Percentiles rank a stretch among this genome's conserved stretches.
phyloP scores from a whole-genome alignment of 495 filamentous ascomycete species.

The Penicillium canariense region DNA sequence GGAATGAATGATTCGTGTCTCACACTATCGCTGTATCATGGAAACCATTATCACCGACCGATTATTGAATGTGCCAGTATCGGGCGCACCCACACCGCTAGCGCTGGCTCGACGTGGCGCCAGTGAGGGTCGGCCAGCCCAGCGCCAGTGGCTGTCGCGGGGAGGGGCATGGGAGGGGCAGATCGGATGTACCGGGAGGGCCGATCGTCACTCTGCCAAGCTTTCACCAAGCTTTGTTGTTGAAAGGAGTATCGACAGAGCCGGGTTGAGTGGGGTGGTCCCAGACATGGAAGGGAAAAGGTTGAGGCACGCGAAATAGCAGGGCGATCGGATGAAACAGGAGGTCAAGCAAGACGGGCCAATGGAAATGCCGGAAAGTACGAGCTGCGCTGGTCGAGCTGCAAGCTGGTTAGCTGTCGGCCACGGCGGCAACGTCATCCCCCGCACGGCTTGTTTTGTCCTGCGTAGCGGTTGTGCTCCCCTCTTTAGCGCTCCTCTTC shows the following conservation, averaged over 20 bases:
- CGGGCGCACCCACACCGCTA: slow-evolving; percentile 4
- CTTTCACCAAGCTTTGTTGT: slow-evolving; percentile 27
- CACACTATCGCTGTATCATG: background rate
- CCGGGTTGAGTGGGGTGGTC: background rate
- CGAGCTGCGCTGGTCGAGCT: background rate
- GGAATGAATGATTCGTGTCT: background rate
- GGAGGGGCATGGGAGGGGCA: slow-evolving; percentile 1
- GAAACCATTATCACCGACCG: background rate
- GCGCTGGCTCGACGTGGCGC: slow-evolving; percentile 11
- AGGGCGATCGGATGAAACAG: background rate
- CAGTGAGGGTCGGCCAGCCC: no score
- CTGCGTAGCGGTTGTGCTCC: background rate
- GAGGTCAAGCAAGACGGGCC: background rate
- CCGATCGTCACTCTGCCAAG: slow-evolving; percentile 19
- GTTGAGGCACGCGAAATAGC: background rate
- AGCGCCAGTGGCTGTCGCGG: background rate
- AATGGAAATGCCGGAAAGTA: background rate
- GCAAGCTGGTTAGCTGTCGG: background rate
- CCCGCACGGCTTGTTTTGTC: slow-evolving; percentile 3
- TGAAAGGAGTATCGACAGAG: background rate
- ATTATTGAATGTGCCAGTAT: background rate
- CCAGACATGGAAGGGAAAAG: background rate
- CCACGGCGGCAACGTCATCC: slow-evolving; percentile 2
- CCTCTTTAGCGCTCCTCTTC: background rate
- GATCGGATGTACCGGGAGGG: slow-evolving; percentile 10